phyloP scores from a whole-genome alignment of 2,329 filamentous ascomycete genomes.

The Claviceps maximensis region DNA sequence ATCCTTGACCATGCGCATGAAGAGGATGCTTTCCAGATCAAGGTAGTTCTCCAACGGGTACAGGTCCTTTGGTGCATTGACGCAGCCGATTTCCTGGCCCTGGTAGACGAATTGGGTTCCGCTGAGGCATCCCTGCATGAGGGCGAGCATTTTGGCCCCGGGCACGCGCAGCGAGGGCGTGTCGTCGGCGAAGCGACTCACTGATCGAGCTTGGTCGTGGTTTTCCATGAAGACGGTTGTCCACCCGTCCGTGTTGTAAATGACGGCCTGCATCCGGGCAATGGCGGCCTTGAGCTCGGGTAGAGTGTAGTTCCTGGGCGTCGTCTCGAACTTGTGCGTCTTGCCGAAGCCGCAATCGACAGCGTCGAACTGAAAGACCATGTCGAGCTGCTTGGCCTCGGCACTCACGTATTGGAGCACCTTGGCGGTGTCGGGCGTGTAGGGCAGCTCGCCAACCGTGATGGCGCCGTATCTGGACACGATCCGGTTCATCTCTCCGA shows the following conservation, averaged over 20 bases:
- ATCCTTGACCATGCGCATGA: constrained; percentile 18
- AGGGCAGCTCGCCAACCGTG: constrained; percentile 56
- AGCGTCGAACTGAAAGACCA: constrained; percentile 57
- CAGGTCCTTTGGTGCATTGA: constrained; percentile 45
- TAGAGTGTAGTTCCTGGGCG: constrained; percentile 29
- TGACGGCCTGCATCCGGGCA: constrained; percentile 36
- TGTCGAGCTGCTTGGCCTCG: constrained; percentile 46
- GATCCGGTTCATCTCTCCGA: constrained; percentile 51
- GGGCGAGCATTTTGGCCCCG: constrained; percentile 45
- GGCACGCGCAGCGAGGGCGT: constrained; percentile 31
- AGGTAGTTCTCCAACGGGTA: constrained; percentile 43
- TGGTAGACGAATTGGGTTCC: constrained; percentile 56
- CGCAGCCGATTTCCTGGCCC: constrained; percentile 52
- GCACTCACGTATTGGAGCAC: constrained; percentile 48
- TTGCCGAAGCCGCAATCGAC: constrained; percentile 45
- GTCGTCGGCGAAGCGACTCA: constrained; percentile 40
- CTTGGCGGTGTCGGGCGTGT: constrained; percentile 42
- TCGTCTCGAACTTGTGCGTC: constrained; percentile 39
- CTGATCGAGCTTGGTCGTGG: constrained; percentile 48
- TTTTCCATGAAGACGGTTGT: constrained; percentile 53
- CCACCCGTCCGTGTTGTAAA: constrained; percentile 44
- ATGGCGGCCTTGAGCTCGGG: constrained; percentile 35
- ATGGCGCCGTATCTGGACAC: constrained; percentile 50
- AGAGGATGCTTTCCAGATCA: constrained; percentile 35
- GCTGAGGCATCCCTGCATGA: constrained; percentile 36